Conservation (phyloP, 495 filamentous ascomycete genomes). For the Choiromyces venosus region DNA sequence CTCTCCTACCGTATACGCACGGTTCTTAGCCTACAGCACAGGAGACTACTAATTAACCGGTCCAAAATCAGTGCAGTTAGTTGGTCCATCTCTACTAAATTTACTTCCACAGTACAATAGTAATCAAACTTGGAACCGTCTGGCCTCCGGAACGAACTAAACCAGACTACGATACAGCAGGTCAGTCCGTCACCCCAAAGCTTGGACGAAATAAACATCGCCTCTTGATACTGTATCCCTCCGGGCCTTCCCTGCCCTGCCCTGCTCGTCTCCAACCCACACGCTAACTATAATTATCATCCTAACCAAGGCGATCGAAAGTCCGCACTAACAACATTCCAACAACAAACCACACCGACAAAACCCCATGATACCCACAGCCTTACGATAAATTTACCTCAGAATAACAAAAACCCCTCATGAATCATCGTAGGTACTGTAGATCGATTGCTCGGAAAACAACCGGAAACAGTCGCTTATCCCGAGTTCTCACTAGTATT, state of each 20-base stretch:
- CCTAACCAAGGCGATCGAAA: not conserved
- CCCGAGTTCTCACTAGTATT: not conserved
- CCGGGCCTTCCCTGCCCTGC: too few species aligned
- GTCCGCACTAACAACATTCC: not conserved
- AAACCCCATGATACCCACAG: not conserved
- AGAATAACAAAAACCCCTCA: not conserved
- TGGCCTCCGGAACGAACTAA: not conserved
- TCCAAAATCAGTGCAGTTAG: too few species aligned
- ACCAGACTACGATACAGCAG: not conserved
- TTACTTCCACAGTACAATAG: too few species aligned
- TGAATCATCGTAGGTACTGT: too few species aligned
- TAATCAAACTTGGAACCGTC: too few species aligned
- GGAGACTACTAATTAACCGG: too few species aligned
- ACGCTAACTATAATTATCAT: not conserved
- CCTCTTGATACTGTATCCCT: not conserved
- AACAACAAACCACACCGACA: not conserved
- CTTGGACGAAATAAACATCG: not conserved
- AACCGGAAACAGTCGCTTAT: not conserved
- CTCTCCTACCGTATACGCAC: too few species aligned
- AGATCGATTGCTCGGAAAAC: not conserved
- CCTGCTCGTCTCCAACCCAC: not conserved
- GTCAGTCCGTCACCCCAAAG: not conserved
- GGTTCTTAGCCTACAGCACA: not conserved
- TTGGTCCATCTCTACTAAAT: too few species aligned
- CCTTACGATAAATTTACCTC: too few species aligned